Evolutionary conservation across 352 stramenopile genomes (phyloP).

Genomic region (Phytophthora litchii): DNA sequence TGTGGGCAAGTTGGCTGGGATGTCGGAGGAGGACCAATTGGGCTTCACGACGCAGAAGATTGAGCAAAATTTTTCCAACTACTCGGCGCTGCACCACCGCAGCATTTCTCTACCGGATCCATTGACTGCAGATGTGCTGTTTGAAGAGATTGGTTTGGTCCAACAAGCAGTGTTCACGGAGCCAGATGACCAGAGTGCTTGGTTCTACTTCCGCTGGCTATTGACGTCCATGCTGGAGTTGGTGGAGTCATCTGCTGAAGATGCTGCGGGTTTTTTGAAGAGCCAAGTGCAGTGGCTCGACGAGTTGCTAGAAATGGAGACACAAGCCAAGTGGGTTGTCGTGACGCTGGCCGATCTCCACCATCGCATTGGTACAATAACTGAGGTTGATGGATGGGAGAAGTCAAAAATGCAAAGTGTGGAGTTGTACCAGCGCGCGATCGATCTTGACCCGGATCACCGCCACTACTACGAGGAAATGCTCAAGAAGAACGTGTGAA

Average conservation of each 20-base stretch:
- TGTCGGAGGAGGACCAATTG: slow-evolving; percentile 80
- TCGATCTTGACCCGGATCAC: slow-evolving; percentile 64
- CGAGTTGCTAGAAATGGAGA: slow-evolving; percentile 84
- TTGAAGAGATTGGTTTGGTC: slow-evolving; percentile 85
- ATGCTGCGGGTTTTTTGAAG: slow-evolving; percentile 57
- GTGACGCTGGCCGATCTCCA: slow-evolving; percentile 67
- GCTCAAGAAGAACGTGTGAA: slow-evolving; percentile 23
- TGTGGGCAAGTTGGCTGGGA: slow-evolving; percentile 61
- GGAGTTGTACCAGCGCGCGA: slow-evolving; percentile 55
- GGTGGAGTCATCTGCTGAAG: slow-evolving; percentile 45
- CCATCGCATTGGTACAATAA: slow-evolving; percentile 35
- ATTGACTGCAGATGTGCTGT: slow-evolving; percentile 54
- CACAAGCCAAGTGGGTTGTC: slow-evolving; percentile 74
- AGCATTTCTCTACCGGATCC: slow-evolving; percentile 59
- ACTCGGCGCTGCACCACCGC: slow-evolving; percentile 89
- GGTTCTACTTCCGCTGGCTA: slow-evolving; percentile 98
- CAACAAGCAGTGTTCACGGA: slow-evolving; percentile 98
- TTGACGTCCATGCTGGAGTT: slow-evolving; percentile 78
- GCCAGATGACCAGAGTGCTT: slow-evolving; percentile 98
- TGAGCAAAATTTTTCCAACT: slow-evolving; percentile 98
- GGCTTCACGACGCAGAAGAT: slow-evolving; percentile 97
- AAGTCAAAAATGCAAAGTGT: slow-evolving; percentile 51
- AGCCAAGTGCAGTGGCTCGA: slow-evolving; percentile 84
- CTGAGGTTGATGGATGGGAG: slow-evolving; percentile 21
- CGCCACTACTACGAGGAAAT: slow-evolving; percentile 67